Evolutionary conservation across 805 yeast species (phyloP).

Genomic region (Metschnikowia picachoensis): DNA sequence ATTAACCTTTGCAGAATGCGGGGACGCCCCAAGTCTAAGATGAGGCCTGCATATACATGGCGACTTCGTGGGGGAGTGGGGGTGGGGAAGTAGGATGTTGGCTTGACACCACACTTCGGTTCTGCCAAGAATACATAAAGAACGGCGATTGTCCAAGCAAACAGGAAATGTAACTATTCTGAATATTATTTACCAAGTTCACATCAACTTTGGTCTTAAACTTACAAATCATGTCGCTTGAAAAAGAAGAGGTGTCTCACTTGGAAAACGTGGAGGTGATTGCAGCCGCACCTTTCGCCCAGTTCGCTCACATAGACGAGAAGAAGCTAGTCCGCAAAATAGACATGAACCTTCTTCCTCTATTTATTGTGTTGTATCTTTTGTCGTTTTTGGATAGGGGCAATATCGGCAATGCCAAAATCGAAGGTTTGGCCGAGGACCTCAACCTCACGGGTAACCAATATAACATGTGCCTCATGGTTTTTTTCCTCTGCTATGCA

Average conservation of each 20-base stretch:
- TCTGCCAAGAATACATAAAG: too few species aligned
- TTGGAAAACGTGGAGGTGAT: conserved; percentile 1
- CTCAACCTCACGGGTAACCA: conserved; percentile 54
- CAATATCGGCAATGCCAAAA: conserved; percentile 76
- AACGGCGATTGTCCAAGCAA: too few species aligned
- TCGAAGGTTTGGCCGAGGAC: conserved; percentile 61
- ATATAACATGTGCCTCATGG: conserved; percentile 60
- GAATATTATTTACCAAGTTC: too few species aligned
- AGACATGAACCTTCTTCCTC: conserved; percentile 68
- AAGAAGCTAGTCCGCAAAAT: conserved; percentile 56
- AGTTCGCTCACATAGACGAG: conserved; percentile 41
- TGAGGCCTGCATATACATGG: too few species aligned
- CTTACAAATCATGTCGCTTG: not conserved
- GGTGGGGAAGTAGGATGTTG: too few species aligned
- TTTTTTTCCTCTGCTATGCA: conserved; percentile 70
- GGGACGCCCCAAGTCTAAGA: too few species aligned
- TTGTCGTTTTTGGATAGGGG: conserved; percentile 78
- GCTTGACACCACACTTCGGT: too few species aligned
- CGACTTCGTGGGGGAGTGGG: too few species aligned
- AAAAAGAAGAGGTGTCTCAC: not conserved
- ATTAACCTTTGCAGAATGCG: too few species aligned
- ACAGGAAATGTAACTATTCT: too few species aligned
- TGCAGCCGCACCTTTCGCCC: not conserved
- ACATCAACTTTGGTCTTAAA: too few species aligned
- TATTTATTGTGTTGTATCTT: conserved; percentile 71